These are phyloP conservation scores for Hypoxylon sp. DNA, from an alignment of 2,329 filamentous ascomycete genomes.

Conservation along the genomic window DNA sequence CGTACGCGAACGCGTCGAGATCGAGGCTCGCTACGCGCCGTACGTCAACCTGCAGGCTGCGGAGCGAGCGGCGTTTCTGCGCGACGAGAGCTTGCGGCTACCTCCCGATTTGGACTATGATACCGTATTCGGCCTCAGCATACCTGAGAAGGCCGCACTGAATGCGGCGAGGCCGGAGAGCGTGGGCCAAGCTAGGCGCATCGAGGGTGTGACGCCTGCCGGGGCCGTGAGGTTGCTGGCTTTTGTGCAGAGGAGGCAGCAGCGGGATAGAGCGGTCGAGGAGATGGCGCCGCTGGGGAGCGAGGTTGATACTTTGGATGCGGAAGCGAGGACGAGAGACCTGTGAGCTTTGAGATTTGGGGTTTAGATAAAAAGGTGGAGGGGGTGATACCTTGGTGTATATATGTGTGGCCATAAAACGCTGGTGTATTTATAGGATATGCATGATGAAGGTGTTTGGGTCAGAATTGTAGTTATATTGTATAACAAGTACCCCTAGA, in stretches of 20 bases:
- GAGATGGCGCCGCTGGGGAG: conserved; percentile 50
- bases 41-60: conserved; percentile 82
- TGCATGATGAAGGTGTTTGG: conserved; percentile 23
- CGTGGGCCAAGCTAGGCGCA: conserved; percentile 86
- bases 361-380: not conserved
- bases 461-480: not conserved
- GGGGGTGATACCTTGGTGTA: not conserved
- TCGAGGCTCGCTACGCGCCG: conserved; percentile 88
- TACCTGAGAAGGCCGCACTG: conserved; percentile 81
- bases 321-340: conserved; percentile 56
- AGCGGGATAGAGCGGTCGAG: conserved; percentile 29
- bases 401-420: not conserved
- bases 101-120: conserved; percentile 84
- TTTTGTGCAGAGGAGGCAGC: conserved; percentile 63
- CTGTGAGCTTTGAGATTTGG: conserved; percentile 42
- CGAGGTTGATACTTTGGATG: conserved; percentile 58
- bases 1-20: conserved; percentile 77
- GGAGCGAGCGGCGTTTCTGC: conserved; percentile 74
- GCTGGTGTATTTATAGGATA: conserved; percentile 15
- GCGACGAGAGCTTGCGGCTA: conserved; percentile 81
- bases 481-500: conserved; percentile 1
- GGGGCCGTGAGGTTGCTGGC: conserved; percentile 72
- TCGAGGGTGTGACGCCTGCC: conserved; percentile 81
- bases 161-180: conserved; percentile 81
- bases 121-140: conserved; percentile 78